Conservation (phyloP, 1,284 basidiomycete species). For the Ceratobasidium sp. region DNA sequence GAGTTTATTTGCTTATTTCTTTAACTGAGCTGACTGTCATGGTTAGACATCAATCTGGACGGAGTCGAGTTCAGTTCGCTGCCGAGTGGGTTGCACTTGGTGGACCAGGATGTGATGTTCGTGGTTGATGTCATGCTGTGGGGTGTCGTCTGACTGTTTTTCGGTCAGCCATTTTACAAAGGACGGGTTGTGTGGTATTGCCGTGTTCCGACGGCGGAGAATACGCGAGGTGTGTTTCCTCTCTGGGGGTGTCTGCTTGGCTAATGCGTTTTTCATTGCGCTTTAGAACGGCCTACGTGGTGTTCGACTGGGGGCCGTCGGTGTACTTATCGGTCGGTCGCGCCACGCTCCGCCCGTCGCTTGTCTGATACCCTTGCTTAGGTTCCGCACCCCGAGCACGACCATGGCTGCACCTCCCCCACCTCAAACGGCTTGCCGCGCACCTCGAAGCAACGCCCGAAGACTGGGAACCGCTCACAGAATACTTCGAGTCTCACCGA, state of each 20-base stretch:
- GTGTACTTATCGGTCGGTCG: conserved; percentile 67
- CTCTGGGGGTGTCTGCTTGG: background rate
- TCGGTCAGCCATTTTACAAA: conserved; percentile 35
- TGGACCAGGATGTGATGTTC: conserved; percentile 81
- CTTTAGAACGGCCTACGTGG: conserved; percentile 74
- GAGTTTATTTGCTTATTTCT: conserved; percentile 49
- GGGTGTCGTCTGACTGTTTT: background rate
- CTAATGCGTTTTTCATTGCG: conserved; percentile 5
- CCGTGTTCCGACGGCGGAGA: conserved; percentile 38
- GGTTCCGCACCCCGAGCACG: conserved; percentile 71
- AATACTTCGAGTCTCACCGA: conserved; percentile 72
- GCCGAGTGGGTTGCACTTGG: conserved; percentile 81
- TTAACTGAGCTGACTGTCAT: background rate
- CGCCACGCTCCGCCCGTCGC: background rate
- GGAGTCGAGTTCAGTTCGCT: conserved; percentile 81
- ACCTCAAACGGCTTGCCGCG: conserved; percentile 70
- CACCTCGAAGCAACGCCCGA: conserved; percentile 68
- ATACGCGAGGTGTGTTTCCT: conserved; percentile 32
- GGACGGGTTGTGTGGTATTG: conserved; percentile 44
- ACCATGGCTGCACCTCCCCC: conserved; percentile 75
- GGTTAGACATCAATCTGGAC: conserved; percentile 72
- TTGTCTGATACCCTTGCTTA: conserved; percentile 10
- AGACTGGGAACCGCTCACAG: conserved; percentile 64
- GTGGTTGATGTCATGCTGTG: conserved; percentile 53
- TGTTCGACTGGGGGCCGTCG: conserved; percentile 79